Evolutionary conservation across 2,329 filamentous ascomycete genomes (phyloP).

Genomic region (Metarhizium guizhouense): DNA sequence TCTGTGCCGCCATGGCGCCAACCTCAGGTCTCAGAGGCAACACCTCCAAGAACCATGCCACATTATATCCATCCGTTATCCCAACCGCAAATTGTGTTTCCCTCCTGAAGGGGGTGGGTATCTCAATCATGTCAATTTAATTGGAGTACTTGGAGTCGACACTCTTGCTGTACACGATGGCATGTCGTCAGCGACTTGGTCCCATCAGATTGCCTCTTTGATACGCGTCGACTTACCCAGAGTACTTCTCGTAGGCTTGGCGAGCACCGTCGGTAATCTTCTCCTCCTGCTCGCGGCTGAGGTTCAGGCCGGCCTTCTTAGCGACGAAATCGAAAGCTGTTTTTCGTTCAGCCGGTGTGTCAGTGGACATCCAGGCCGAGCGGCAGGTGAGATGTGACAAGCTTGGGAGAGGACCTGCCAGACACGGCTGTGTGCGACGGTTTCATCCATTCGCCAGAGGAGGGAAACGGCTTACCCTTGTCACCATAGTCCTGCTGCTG

Average conservation of each 20-base stretch:
- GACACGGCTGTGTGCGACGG: no score
- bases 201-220: not conserved
- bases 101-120: no score
- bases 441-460: not conserved
- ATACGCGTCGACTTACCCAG: conserved; percentile 21
- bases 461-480: conserved; percentile 21
- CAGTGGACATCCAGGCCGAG: not conserved
- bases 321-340: conserved; percentile 20
- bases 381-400: no score
- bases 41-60: not conserved
- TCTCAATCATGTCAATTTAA: conserved; percentile 11
- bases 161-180: conserved; percentile 11
- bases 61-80: not conserved
- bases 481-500: conserved; percentile 26
- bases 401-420: no score
- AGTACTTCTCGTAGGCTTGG: conserved; percentile 23
- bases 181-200: not conserved
- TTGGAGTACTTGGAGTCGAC: conserved; percentile 25
- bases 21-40: not conserved
- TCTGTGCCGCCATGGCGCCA: not conserved
- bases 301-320: conserved; percentile 26
- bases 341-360: not conserved
- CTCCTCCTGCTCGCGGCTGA: conserved; percentile 24
- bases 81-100: not conserved
- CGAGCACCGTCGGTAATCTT: conserved; percentile 29